These are phyloP conservation scores for Apostasia shenzhenica DNA, from an alignment of 106 monocot genomes.

Conservation along the genomic window DNA sequence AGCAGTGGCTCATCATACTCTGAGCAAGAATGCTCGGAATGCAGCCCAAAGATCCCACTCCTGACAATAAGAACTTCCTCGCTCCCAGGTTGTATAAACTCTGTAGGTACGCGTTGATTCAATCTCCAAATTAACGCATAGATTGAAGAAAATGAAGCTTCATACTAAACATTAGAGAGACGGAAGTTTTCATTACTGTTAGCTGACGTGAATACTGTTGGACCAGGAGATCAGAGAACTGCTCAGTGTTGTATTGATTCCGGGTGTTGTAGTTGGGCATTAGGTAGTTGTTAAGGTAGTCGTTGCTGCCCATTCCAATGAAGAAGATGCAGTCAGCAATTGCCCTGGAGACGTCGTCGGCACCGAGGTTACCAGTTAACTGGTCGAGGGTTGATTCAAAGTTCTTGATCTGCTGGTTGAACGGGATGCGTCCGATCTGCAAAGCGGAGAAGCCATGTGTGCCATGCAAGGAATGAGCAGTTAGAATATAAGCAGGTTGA, in stretches of 20 bases:
- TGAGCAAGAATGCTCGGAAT: constrained; percentile 79
- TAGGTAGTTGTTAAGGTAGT: constrained; percentile 96
- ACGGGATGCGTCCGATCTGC: constrained; percentile 71
- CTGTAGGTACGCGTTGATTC: constrained; percentile 11
- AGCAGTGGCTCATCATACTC: constrained; percentile 27
- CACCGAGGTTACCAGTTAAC: constrained; percentile 42
- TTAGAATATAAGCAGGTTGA: not conserved
- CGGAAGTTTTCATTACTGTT: constrained; percentile 17
- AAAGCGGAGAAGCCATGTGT: not conserved
- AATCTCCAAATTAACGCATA: not conserved
- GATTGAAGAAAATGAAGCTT: not conserved
- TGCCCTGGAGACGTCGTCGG: constrained; percentile 24
- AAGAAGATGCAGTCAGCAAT: constrained; percentile 58
- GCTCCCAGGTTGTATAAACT: constrained; percentile 80
- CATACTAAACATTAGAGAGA: not conserved
- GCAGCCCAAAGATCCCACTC: constrained; percentile 68
- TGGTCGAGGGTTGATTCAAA: constrained; percentile 63
- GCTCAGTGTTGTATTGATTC: constrained; percentile 49
- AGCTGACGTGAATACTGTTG: constrained; percentile 57
- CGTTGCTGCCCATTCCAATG: constrained; percentile 90
- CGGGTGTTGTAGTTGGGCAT: constrained; percentile 72
- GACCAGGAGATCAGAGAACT: constrained; percentile 64
- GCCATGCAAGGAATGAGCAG: not conserved
- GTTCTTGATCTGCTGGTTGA: constrained; percentile 81
- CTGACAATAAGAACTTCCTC: constrained; percentile 47